Evolutionary conservation across 805 yeast species (phyloP).

Genomic region (Ogataea pilisensis): DNA sequence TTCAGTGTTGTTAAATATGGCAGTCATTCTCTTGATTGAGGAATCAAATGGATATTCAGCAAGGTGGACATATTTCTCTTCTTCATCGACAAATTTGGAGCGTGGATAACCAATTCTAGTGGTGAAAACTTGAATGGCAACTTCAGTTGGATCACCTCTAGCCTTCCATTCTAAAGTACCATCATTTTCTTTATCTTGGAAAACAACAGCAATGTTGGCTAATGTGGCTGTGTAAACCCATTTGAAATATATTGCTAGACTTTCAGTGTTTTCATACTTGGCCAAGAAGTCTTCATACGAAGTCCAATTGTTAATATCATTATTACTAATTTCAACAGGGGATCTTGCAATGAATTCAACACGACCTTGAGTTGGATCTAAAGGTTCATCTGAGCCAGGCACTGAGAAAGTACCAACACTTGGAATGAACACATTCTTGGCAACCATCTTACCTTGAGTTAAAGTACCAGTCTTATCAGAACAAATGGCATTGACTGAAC

Average conservation of each 20-base stretch:
- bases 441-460: constrained; percentile 77
- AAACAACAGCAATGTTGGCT: constrained; percentile 74
- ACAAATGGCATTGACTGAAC: constrained; percentile 75
- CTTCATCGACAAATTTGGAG: constrained; percentile 37
- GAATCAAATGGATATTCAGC: constrained; percentile 76
- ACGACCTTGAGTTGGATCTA: constrained; percentile 58
- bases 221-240: constrained; percentile 69
- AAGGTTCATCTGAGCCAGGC: constrained; percentile 53
- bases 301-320: constrained; percentile 32
- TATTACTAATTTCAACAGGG: constrained; percentile 37
- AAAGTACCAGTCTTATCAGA: constrained; percentile 83
- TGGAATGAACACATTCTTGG: constrained; percentile 68
- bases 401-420: constrained; percentile 54
- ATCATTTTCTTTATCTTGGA: constrained; percentile 41
- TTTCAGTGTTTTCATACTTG: constrained; percentile 10
- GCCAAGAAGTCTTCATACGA: constrained; percentile 21
- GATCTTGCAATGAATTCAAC: constrained; percentile 32
- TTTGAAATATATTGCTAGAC: constrained; percentile 30
- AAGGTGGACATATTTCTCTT: constrained; percentile 37
- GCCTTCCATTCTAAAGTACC: constrained; percentile 56
- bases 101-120: constrained; percentile 53
- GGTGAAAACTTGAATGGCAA: constrained; percentile 78
- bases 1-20: constrained; percentile 41
- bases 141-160: constrained; percentile 87
- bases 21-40: constrained; percentile 67